A percentile compares a stretch with the other conserved stretches of the same genome.
Conservation (phyloP, 75 land plant species). For the Adiantum capillusveneris region DNA sequence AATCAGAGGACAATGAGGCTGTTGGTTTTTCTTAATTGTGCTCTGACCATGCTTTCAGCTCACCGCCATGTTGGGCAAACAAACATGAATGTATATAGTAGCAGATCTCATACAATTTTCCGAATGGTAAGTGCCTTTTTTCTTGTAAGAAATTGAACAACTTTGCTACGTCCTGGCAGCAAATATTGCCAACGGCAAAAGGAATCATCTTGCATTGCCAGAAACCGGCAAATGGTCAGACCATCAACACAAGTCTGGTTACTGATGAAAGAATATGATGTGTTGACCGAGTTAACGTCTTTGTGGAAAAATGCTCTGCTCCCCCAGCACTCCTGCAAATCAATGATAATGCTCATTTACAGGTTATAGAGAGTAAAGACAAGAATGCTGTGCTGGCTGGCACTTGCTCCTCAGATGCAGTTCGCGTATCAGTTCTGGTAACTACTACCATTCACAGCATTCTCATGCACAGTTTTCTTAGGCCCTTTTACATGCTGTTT, state of each 20-base stretch:
- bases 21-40: background rate
- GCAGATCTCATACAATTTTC: slow-evolving; percentile 96
- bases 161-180: background rate
- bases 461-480: too few relatives aligned
- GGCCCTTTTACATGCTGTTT: too few relatives aligned
- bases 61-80: slow-evolving; percentile 95
- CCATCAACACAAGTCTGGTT: too few relatives aligned
- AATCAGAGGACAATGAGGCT: too few relatives aligned
- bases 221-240: too few relatives aligned
- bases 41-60: slow-evolving; percentile 28
- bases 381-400: slow-evolving; percentile 28
- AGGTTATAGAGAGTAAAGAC: slow-evolving; percentile 97
- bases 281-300: too few relatives aligned
- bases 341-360: background rate
- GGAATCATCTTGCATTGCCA: too few relatives aligned
- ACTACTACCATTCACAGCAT: background rate
- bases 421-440: slow-evolving; percentile 95
- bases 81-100: slow-evolving; percentile 90
- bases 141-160: background rate
- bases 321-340: too few relatives aligned
- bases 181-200: too few relatives aligned
- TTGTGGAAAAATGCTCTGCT: too few relatives aligned
- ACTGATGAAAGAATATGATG: too few relatives aligned
- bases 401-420: slow-evolving; percentile 49
- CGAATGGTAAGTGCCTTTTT: slow-evolving; percentile 61